phyloP scores from a whole-genome alignment of 2,329 filamentous ascomycete species.

The Kalmusia sp. region DNA sequence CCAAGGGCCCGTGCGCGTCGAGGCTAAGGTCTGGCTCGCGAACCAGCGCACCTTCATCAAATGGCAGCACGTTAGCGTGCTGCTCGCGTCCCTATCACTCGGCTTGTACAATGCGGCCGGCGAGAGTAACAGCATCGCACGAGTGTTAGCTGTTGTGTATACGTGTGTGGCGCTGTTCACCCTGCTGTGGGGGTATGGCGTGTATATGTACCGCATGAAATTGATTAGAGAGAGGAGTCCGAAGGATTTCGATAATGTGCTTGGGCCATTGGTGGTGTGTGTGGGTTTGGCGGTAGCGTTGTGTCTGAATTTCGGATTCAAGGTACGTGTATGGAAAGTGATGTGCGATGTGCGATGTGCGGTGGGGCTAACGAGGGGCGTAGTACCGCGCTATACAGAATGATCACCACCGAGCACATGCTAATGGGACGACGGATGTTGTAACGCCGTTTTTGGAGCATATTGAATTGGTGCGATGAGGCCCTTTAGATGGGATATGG shows the following conservation, averaged over 20 bases:
- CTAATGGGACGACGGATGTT: conserved; percentile 9
- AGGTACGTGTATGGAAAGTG: conserved; percentile 58
- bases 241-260: conserved; percentile 88
- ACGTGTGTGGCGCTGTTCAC: conserved; percentile 82
- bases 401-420: conserved; percentile 1
- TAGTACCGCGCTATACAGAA: conserved; percentile 22
- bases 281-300: conserved; percentile 79
- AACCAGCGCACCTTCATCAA: conserved; percentile 99
- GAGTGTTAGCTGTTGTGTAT: conserved; percentile 82
- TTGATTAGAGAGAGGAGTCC: conserved; percentile 88
- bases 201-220: conserved; percentile 75
- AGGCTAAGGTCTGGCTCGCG: conserved; percentile 98
- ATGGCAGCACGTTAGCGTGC: conserved; percentile 93
- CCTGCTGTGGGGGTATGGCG: conserved; percentile 84
- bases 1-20: conserved; percentile 86
- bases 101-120: conserved; percentile 90
- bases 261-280: conserved; percentile 85
- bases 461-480: conserved; percentile 18
- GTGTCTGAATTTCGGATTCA: conserved; percentile 87
- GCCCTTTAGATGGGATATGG: no score
- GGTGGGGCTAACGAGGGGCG: neutral
- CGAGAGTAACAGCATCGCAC: conserved; percentile 73
- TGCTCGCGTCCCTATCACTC: conserved; percentile 83
- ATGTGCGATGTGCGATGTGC: neutral
- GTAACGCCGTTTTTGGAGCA: neutral